Evolutionary conservation across 2,329 filamentous ascomycete genomes (phyloP), one percentile per base, ranked within the genome.

Genomic region (Ophiocordyceps sinensis): DNA sequence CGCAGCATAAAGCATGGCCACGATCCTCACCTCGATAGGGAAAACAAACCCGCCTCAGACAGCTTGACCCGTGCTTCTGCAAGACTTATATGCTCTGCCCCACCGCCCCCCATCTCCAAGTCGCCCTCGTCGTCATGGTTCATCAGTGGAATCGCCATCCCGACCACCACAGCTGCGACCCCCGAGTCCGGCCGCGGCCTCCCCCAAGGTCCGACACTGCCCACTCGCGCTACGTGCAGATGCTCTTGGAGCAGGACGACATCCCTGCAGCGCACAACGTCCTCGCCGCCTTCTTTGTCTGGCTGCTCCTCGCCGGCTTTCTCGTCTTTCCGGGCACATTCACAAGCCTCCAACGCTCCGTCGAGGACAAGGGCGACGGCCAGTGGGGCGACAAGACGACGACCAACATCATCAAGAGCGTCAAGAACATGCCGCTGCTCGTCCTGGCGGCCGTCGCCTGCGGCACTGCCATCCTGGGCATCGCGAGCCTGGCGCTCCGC

Each of bases 291-390:
- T 48, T 51, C 41, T 54, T 53, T 42, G 53, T 55, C 36, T 75
- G 65, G 67, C 58, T 71, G 37, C 59, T 75, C 3, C 62, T 75
- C 1, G 65, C 65, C 0, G 70, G 70, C 26, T 75, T 72, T 55
- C 57, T 74, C 14, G 59, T 73, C 35, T 63, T 71, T 30, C 69
- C 70, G 0, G 68, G 65, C 6, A 71, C 67, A 1, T 75, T 73
- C 49, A 70, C 64, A 31, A 64, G 58, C 28, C 53, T 67, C 36
- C 43, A 50, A 21, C 46, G 47, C 31, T 51, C 48, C 26, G 45
- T 55, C 38, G 51, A 51, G 29, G 43, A 43, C 35, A 45, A 49
- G 12, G 43, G 48, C 15, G 39, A 44, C 14, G 17, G 42, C 11
- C 43, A 40, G 23, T 47, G 45, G 30, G 42, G 39, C 6, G 45